A percentile compares a stretch with the other conserved stretches of the same genome.
phyloP scores from a whole-genome alignment of 306 rosid genomes.

The Vachellia collinsii region DNA sequence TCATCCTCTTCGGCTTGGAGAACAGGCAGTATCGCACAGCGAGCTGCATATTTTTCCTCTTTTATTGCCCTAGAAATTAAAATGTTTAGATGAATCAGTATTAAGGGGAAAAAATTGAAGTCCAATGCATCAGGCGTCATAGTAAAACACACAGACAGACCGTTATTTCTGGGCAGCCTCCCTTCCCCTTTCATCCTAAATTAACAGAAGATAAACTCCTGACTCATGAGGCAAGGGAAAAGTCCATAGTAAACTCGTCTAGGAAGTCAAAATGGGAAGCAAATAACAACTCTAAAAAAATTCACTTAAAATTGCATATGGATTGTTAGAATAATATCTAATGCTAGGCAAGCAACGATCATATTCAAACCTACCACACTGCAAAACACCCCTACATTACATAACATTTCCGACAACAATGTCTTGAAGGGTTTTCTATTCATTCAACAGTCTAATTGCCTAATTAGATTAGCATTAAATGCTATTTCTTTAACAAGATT shows the following conservation, averaged over 20 bases:
- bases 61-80: slow-evolving; percentile 69
- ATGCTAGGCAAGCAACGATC: not conserved
- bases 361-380: not conserved
- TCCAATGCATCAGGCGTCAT: not conserved
- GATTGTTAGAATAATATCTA: not conserved
- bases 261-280: not conserved
- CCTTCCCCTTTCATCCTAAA: not conserved
- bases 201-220: not conserved
- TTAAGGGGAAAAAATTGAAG: slow-evolving; percentile 12
- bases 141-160: not conserved
- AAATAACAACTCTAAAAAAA: not conserved
- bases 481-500: too few species aligned
- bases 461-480: too few species aligned
- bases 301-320: not conserved
- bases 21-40: slow-evolving; percentile 85
- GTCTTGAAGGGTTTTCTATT: not conserved
- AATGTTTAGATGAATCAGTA: slow-evolving; percentile 22
- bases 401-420: slow-evolving; percentile 1
- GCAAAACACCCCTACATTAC: not conserved
- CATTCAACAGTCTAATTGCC: not conserved
- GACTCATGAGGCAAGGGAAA: not conserved
- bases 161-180: not conserved
- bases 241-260: not conserved
- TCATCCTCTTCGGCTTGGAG: slow-evolving; percentile 99
- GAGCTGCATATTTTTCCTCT: slow-evolving; percentile 94